These are phyloP conservation scores for Chrysanthemum lavandulifolium DNA, from an alignment of 129 eudicot genomes.

Conservation along the genomic window DNA sequence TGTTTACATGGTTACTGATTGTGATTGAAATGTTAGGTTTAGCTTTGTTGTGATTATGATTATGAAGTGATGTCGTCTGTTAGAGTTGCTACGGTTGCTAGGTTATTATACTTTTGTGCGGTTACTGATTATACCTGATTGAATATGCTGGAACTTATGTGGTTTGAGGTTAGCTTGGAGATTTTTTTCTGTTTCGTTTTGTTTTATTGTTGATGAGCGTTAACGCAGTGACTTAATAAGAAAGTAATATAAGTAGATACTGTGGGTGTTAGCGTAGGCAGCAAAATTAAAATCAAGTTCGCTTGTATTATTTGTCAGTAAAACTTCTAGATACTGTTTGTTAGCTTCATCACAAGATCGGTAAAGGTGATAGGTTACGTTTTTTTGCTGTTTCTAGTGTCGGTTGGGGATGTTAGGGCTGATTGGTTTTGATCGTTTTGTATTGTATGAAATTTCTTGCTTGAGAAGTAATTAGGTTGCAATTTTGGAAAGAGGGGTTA, in stretches of 20 bases:
- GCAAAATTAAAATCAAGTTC: no score
- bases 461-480: conserved; percentile 2
- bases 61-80: conserved; percentile 5
- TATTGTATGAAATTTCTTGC: background rate
- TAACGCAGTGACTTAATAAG: no score
- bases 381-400: background rate
- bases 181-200: no score
- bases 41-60: conserved; percentile 21
- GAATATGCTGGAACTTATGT: no score
- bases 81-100: background rate
- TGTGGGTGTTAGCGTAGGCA: background rate
- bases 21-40: conserved; percentile 2
- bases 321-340: no score
- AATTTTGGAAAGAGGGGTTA: background rate
- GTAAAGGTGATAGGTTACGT: background rate
- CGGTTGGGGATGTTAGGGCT: conserved; percentile 5
- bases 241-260: conserved; percentile 5
- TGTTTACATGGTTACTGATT: conserved; percentile 10
- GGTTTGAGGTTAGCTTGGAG: no score
- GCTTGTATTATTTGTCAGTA: no score
- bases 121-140: background rate
- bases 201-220: no score
- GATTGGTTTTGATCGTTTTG: conserved; percentile 5
- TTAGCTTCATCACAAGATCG: background rate
- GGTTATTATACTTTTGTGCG: background rate